Percentiles rank a stretch among this genome's conserved stretches.
phyloP scores from a whole-genome alignment of 768 basidiomycete genomes.

The Leccinellum rugosiceps region DNA sequence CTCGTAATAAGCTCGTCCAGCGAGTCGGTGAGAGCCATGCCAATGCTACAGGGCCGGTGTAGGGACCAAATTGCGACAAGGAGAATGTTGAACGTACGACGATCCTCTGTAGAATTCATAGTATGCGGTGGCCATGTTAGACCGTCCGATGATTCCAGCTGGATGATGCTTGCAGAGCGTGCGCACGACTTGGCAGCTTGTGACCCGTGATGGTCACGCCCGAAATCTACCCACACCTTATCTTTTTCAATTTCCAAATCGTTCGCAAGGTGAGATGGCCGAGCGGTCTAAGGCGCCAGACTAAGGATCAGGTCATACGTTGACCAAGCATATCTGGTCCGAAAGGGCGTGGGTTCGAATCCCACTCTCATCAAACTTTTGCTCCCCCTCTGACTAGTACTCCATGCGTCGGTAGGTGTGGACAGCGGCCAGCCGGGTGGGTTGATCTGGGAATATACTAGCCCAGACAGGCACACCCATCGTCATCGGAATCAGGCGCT shows the following conservation, averaged over 20 bases:
- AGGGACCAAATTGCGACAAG: not conserved
- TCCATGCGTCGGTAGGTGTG: no score
- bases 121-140: constrained; percentile 73
- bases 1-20: constrained; percentile 97
- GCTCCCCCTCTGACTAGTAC: not conserved
- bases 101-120: constrained; percentile 93
- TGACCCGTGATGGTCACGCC: constrained; percentile 27
- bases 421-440: no score
- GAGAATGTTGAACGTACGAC: constrained; percentile 54
- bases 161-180: constrained; percentile 6
- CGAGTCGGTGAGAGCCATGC: constrained; percentile 96
- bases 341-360: constrained; percentile 43
- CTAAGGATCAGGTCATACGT: constrained; percentile 41
- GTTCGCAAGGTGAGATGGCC: constrained; percentile 42
- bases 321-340: constrained; percentile 34
- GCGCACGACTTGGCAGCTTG: not conserved
- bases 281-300: constrained; percentile 64
- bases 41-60: constrained; percentile 59
- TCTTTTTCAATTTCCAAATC: not conserved
- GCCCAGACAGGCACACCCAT: no score
- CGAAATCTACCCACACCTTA: not conserved
- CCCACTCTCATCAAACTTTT: constrained; percentile 33
- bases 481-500: no score
- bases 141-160: constrained; percentile 8
- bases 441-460: no score